Base-by-base conservation (phyloP, 192 early-diverging fungal genomes). In the Linnemannia exigua region DNA sequence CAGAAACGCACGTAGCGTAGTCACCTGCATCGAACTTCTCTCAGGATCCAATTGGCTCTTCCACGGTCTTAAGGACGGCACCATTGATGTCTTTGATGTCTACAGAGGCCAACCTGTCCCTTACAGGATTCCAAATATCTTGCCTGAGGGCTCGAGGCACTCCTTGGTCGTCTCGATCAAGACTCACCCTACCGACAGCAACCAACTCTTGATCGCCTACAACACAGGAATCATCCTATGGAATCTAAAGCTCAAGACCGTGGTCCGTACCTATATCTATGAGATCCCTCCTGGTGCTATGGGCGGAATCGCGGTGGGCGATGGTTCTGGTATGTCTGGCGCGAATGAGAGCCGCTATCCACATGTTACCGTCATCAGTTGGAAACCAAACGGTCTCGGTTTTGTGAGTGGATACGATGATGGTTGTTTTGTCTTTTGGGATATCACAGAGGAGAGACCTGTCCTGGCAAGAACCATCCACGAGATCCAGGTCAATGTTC, bases 151-250 rank as follows among this genome's bases (percentile, higher is more conserved):
- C 8, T 77, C 68, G 4, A 69, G 76, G 22, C 82, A 87, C 37
- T 83, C 77, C 15, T 72, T 91, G 11, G 90, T 92, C 2, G 74
- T 90, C 9, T 82, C 87, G 11, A 52, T 94, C n/a, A 80, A 92
- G 20, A 73, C 87, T 5, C 90, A 90, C 70, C 91, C 93, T 8
- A 87, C 66, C 1, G 91, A 93, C 51, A 66, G 87, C 50, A 90
- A 91, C 46, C 82, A 88, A 19, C 76, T 94, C 17, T 72, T 94
- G 20, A 89, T 94, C 47, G 93, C 84, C 7, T 93, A 93, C 58
- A 79, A 87, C 37, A 76, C 88, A 0, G 88, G 84, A 1, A 79
- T 91, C 1, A 78, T 89, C 25, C 81, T 94, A 17, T 94, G 91
- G 92, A 88, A 89, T 44, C 68, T 92, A 35, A 79, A 87, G 25